A percentile compares a stretch with the other conserved stretches of the same genome.
Evolutionary conservation across 2,329 filamentous ascomycete species (phyloP).

Genomic region (Colletotrichum sp.): DNA sequence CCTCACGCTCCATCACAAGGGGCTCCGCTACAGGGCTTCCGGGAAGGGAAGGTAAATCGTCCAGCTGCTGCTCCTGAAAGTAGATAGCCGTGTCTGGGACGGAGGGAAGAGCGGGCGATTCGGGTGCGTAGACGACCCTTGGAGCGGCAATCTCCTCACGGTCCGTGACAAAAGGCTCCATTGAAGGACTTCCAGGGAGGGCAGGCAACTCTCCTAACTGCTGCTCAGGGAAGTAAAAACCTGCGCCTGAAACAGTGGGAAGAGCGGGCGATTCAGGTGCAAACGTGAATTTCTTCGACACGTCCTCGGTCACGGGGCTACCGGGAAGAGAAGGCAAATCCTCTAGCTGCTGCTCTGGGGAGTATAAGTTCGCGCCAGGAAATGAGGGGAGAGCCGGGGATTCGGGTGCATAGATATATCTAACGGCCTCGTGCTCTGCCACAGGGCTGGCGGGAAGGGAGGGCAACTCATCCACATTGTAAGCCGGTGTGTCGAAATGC

Average conservation of each 20-base stretch:
- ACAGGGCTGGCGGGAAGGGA: not conserved
- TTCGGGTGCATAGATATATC: not conserved
- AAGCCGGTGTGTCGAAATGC: not conserved
- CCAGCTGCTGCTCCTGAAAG: not conserved
- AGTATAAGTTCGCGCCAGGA: not conserved
- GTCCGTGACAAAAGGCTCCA: not conserved
- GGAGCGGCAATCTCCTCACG: not conserved
- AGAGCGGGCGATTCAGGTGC: not conserved
- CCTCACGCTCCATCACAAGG: not conserved
- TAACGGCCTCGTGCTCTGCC: not conserved
- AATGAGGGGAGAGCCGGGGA: not conserved
- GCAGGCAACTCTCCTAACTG: conserved; percentile 6
- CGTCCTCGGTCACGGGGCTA: not conserved
- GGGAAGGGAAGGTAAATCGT: conserved; percentile 1
- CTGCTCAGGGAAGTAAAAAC: not conserved
- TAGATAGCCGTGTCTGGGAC: not conserved
- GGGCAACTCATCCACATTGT: not conserved
- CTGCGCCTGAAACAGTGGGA: not conserved
- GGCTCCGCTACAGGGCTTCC: not conserved
- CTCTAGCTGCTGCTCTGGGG: not conserved
- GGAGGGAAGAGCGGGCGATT: not conserved
- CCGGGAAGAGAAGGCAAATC: conserved; percentile 1
- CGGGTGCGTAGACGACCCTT: not conserved
- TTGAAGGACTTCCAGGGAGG: conserved; percentile 17
- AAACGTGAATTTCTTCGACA: not conserved